phyloP scores from a whole-genome alignment of 768 basidiomycete genomes.

The Tricholoma matsutake region DNA sequence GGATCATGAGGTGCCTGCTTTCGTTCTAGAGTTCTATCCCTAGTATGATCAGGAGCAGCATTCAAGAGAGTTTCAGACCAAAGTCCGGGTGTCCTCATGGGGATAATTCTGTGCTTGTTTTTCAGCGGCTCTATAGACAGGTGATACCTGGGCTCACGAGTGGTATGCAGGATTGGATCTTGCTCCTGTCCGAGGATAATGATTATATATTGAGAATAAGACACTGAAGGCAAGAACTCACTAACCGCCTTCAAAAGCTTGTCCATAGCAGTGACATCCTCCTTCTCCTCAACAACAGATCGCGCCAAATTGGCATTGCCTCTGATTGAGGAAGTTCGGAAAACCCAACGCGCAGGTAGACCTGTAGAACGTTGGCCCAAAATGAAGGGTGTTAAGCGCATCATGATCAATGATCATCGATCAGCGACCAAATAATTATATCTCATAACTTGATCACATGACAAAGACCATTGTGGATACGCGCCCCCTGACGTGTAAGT shows the following conservation, averaged over 20 bases:
- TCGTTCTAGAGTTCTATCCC: constrained; percentile 8
- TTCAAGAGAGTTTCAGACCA: constrained; percentile 61
- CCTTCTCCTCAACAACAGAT: constrained; percentile 47
- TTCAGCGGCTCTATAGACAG: background rate
- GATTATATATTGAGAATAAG: background rate
- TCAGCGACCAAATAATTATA: too few species aligned
- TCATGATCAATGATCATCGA: background rate
- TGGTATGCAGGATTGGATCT: constrained; percentile 52
- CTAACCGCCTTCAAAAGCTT: constrained; percentile 51
- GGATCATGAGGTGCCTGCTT: constrained; percentile 17
- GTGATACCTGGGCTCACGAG: constrained; percentile 34
- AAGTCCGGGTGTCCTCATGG: constrained; percentile 45
- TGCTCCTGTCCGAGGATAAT: constrained; percentile 33
- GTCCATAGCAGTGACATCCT: constrained; percentile 60
- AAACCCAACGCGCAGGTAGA: background rate
- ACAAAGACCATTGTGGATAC: too few species aligned
- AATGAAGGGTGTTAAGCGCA: background rate
- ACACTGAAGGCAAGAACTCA: constrained; percentile 32
- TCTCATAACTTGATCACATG: too few species aligned
- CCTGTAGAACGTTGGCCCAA: background rate
- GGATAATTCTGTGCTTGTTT: constrained; percentile 43
- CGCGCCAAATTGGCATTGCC: constrained; percentile 4
- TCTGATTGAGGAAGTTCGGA: background rate
- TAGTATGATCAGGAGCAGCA: constrained; percentile 22
- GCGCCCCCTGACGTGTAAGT: too few species aligned